Evolutionary conservation across 2,329 filamentous ascomycete genomes (phyloP), one percentile per base, ranked within the genome.

Genomic region (Xylaria sp.): DNA sequence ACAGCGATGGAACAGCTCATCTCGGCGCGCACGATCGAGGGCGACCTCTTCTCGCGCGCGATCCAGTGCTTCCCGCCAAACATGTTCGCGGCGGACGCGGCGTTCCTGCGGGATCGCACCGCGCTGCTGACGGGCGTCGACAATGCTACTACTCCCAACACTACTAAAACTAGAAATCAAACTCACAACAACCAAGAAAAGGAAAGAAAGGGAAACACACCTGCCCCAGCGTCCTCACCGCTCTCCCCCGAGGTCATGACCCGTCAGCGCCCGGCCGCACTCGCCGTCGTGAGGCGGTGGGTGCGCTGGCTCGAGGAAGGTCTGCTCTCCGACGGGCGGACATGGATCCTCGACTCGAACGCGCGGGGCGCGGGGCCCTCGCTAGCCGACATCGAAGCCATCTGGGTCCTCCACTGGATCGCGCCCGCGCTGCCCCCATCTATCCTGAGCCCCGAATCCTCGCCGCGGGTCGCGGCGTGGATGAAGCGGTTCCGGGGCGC

Each of bases 331-430:
- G 91, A 93, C 79, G 90, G 88, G n/a, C 83, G 90, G 64, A 77
- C 85, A 2, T 94, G 90, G 91, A 80, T 93, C 9, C 79, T 69
- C 7, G 51, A 55, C 23, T 52, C 62, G n/a, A 50, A 57, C 39
- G 25, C 13, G 83, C 54, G 58, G 4, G 59, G 48, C 8, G 46
- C 84, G 2, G 78, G 78, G 20, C 88, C 89, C 1, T 84, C 82
- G 1, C 78, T 92, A 70, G 89, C 87, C 3, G 92, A 94, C 77
- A 88, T 94, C 69, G 89, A 94, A 80, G 88, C 86, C 52, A 81
- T 91, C 13, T 93, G 89, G 89, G 84, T 87, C 0, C 85, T 93
- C 72, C 86, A 90, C 78, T 94, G 91, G 91, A 79, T 77, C 80
- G 2, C 81, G 85, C 4, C 46, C 46, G 86, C 86, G 15, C 82